Conservation (phyloP, 225 moss, liverwort and hornwort species). For the Anthoceros angustus region DNA sequence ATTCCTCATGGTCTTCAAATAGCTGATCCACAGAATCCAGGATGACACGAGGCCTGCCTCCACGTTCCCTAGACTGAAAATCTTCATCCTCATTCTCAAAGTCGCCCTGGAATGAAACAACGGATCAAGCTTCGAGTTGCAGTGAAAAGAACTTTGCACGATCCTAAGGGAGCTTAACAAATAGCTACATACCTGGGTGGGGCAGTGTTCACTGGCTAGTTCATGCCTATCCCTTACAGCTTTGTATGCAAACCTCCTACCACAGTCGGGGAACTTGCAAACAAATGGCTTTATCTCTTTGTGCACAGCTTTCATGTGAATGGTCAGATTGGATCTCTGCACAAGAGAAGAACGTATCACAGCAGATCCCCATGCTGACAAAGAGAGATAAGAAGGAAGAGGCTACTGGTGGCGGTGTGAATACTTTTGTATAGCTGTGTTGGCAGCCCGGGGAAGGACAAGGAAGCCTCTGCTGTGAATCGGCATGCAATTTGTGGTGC, state of each 20-base stretch:
- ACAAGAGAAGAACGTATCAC: not conserved
- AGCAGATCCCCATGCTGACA: not conserved
- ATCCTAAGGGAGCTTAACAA: not conserved
- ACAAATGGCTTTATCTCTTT: constrained; percentile 34
- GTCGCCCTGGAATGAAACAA: constrained; percentile 19
- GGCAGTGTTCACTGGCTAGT: constrained; percentile 15
- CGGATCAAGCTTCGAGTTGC: not conserved
- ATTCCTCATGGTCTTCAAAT: not conserved
- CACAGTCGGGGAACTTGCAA: constrained; percentile 42
- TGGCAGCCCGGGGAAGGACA: constrained; percentile 27
- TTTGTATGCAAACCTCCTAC: constrained; percentile 43
- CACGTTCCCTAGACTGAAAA: constrained; percentile 12
- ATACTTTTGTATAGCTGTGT: constrained; percentile 23
- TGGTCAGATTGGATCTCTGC: constrained; percentile 42
- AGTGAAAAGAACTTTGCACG: not conserved
- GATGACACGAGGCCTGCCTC: constrained; percentile 24
- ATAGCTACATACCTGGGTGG: not conserved
- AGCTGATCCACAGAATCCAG: constrained; percentile 26
- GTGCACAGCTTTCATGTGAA: constrained; percentile 41
- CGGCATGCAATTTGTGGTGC: constrained; percentile 18
- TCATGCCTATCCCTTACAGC: constrained; percentile 53
- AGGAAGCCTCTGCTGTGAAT: constrained; percentile 6
- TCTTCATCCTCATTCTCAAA: constrained; percentile 32
- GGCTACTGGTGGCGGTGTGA: not conserved
- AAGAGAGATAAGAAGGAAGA: not conserved